A percentile compares a stretch with the other conserved stretches of the same genome.
phyloP scores from a whole-genome alignment of 2,329 filamentous ascomycete species.

The Pseudopyricularia cyperi region DNA sequence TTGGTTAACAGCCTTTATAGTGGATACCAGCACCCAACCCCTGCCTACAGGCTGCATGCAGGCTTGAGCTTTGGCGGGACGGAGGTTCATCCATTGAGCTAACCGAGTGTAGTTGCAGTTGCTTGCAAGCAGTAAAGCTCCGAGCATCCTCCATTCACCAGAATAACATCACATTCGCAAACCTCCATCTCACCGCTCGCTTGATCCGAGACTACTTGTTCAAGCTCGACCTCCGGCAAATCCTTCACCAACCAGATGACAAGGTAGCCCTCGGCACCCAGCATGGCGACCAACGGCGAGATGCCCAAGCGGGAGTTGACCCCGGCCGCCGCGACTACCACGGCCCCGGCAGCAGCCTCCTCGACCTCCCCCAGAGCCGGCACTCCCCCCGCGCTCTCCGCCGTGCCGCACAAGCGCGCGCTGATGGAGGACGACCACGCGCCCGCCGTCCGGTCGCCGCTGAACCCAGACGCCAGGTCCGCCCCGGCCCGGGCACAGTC shows the following conservation, averaged over 20 bases:
- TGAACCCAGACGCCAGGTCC: constrained; percentile 50
- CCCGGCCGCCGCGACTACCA: neutral
- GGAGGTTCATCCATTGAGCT: too few relatives aligned
- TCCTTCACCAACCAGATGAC: neutral
- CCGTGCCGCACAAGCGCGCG: constrained; percentile 50
- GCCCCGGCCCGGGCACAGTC: neutral
- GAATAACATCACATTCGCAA: neutral
- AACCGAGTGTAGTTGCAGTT: too few relatives aligned
- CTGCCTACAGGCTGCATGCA: neutral
- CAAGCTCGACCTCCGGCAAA: too few relatives aligned
- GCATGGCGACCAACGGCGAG: constrained; percentile 12
- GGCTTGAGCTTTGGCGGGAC: neutral
- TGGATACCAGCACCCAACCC: neutral
- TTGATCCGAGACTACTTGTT: neutral
- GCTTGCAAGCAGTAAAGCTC: too few relatives aligned
- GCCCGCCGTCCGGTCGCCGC: constrained; percentile 58
- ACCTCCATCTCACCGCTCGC: neutral
- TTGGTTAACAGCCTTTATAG: neutral
- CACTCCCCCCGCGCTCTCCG: constrained; percentile 20
- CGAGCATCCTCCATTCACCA: too few relatives aligned
- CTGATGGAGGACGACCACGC: constrained; percentile 54
- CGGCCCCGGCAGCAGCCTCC: constrained; percentile 18
- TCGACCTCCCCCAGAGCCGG: constrained; percentile 10
- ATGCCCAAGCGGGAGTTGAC: constrained; percentile 11
- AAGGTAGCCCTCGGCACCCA: neutral